Base-by-base conservation (phyloP, 257 asterid species). In the Nicotiana benthamiana region DNA sequence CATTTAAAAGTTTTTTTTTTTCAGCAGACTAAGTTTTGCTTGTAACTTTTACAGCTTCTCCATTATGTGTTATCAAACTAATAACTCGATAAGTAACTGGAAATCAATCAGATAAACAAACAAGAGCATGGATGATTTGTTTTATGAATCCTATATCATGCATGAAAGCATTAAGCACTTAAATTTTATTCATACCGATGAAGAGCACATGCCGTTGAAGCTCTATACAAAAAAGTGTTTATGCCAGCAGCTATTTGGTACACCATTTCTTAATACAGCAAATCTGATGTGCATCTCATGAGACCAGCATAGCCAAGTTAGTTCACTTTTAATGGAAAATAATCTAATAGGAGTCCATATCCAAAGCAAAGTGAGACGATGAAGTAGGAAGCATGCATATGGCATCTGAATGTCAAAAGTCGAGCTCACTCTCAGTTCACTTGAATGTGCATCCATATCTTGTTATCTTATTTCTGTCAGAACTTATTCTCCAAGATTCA, bases 401-500 rank as follows among this genome's bases (percentile, higher is more conserved):
- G 46, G 65, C 20, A 12, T 72, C 56, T 53, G 36, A 77, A 68
- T 26, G 77, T 18, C 48, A 52, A 43, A 22, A 27, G 62, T 66
- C 17, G 32, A 24, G 56, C 54, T 46, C 20, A 66, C 46, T 46
- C 20, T 36, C 75, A 77, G 75, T 36, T 68, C 22, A 68, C 82
- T 27, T 4, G 62, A 18, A 70, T 70, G 6, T 43, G 81, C 75
- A 82, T 43, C 54, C 81, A 76, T 63, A 75, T 82, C 83, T 46
- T 36, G 80, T 63, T 46, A 62, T 68, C 79, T 16, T 48, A 77
- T 80, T 59, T 68, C 86, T 52, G 77, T 82, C 59, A 80, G 60
- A 60, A 53, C 54, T 80, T 79, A 32, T 82, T 82, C 52, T 75
- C 75, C 86, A 75, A 79, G 77, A 70, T 67, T 83, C 78, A 82